phyloP scores from a whole-genome alignment of 2,329 filamentous ascomycete genomes.

The Didymella pinodella region DNA sequence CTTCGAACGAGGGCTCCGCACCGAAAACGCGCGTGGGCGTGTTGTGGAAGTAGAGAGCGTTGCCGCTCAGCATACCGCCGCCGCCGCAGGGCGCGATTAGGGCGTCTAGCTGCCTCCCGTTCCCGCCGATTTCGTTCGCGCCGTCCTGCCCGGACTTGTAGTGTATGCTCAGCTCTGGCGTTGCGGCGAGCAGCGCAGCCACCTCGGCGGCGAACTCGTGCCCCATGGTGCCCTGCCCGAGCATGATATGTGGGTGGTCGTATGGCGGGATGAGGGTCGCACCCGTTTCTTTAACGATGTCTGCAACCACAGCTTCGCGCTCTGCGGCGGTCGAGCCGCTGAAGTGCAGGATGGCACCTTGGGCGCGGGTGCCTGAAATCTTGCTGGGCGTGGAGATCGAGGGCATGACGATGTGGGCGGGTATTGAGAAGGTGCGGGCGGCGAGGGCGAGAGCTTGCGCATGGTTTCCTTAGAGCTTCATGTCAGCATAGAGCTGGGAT shows the following conservation, averaged over 20 bases:
- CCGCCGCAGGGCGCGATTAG: conserved; percentile 86
- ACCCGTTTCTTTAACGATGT: conserved; percentile 74
- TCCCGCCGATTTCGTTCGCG: too few species aligned
- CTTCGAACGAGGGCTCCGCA: conserved; percentile 82
- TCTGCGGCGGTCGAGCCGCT: conserved; percentile 81
- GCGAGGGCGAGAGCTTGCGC: conserved; percentile 91
- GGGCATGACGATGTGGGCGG: conserved; percentile 92
- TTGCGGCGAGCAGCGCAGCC: conserved; percentile 56
- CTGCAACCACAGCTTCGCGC: conserved; percentile 77
- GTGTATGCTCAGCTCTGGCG: conserved; percentile 24
- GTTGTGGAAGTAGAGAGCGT: conserved; percentile 76
- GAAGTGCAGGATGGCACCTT: conserved; percentile 81
- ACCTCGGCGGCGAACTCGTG: conserved; percentile 84
- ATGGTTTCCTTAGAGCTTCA: conserved; percentile 75
- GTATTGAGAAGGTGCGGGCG: conserved; percentile 74
- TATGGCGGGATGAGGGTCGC: conserved; percentile 88
- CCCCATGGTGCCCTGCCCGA: conserved; percentile 90
- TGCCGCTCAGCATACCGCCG: conserved; percentile 85
- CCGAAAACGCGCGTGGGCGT: conserved; percentile 82
- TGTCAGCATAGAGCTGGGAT: neutral
- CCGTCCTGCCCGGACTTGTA: neutral
- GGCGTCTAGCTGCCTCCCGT: conserved; percentile 48
- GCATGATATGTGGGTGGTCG: conserved; percentile 88
- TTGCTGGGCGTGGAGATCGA: conserved; percentile 84
- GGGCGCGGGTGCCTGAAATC: conserved; percentile 79